Evolutionary conservation across 129 eudicot genomes (phyloP), one percentile per base, ranked within the genome.

Genomic region (Cynara cardunculus): DNA sequence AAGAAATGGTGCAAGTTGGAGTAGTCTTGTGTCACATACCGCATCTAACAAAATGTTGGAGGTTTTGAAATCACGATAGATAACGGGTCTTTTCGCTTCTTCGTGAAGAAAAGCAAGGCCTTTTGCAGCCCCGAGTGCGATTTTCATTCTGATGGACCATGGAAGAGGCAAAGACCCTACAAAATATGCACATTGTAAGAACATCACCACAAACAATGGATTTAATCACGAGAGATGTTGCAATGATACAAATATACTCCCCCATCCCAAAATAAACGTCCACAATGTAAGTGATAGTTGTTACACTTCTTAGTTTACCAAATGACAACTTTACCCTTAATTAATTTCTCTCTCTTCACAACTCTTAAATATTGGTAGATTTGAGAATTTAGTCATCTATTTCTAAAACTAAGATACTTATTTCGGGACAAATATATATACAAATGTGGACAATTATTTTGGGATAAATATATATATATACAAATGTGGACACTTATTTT

Each of bases 141-240:
- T 90, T 87, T 94, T 94, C 98, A 94, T 94, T 83, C 98, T 89
- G 81, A 90, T 90, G n/a, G 97, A 92, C 98, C 98, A 94, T 18
- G 96, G 97, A 72, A 94, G 98, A 76, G 98, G 98, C 78, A 94
- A 74, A 21, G 97, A 91, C 68, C 98, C 98, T 94, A 84, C 73
- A 88, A 72, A 69, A 83, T 5, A 28, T 6, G 19, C 18, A 77
- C 46, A 18, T 56, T 56, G 24, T 18, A 41, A 30, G 77, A 73
- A 26, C 13, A 73, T 35, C 9, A 22, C 19, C 13, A 27, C 25
- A 37, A 16, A 4, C 21, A 12, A 49, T 1, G 49, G 49, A 39
- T 39, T 35, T 39, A 39, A 10, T 39, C 16, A 41, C 11, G 53
- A 41, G 53, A 41, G 0, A 11, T 11, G 53, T 41, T 8, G 46